Base-by-base conservation (phyloP, 192 early-diverging fungal genomes). In the Podila clonocystis region DNA sequence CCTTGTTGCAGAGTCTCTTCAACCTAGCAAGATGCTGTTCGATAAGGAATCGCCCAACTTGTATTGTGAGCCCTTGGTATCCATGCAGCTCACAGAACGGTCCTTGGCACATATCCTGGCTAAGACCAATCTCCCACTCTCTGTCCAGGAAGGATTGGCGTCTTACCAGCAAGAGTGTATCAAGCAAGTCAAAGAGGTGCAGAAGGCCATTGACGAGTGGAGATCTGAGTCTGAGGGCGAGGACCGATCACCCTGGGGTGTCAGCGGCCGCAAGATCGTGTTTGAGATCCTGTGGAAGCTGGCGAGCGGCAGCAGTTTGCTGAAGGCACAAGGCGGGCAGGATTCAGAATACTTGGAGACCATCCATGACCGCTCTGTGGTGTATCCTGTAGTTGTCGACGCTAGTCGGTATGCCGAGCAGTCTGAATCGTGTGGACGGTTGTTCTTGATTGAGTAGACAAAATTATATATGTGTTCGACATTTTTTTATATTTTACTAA, bases 31-130 rank as follows among this genome's bases (percentile, higher is more conserved):
- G 50, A 88, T 85, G n/a, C 79, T 96, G n/a, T 96, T 96, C 75
- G 90, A 88, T 29, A 90, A 93, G 55, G 95, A 96, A 75, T 86
- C 87, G 11, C 86, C 89, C 12, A 96, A 96, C 72, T 86, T 93
- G 26, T 92, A 92, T 68, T 89, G 90, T 9, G 95, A 96, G 75
- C 87, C 90, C 66, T 72, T 91, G 63, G 83, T 94, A 5, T 80
- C 77, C 5, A 72, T 73, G 61, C 77, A 80, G n/a, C 26, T 80
- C n/a, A 68, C 55, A 0, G 59, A 64, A 34, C 77, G 70, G 19
- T 68, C 77, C 0, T 36, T 80, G 20, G 58, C 59, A 22, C 48
- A 28, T 15, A 73, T 80, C 22, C 41, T 69, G 8, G 26, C 62
- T 2, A 34, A 36, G 38, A 28, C 30, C 9, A 13, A 45, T 20